Conservation (phyloP, 305 asterid genomes). For the Ilex paraguariensis region DNA sequence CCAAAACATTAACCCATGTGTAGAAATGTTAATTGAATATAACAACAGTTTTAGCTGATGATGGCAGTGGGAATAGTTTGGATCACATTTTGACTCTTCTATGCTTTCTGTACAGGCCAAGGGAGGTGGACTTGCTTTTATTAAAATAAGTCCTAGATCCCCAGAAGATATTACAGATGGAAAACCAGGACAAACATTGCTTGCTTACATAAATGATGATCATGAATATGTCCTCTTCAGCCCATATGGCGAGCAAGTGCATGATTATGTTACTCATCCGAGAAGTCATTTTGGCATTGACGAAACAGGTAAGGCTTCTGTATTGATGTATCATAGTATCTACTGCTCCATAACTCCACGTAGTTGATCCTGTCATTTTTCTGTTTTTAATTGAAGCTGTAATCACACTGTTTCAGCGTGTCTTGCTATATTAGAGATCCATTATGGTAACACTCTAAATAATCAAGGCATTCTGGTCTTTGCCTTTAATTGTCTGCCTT, state of each 20-base stretch:
- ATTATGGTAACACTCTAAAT: too few relatives aligned
- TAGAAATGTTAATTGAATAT: too few relatives aligned
- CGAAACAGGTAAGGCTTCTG: conserved; percentile 46
- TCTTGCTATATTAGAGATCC: too few relatives aligned
- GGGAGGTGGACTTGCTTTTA: conserved; percentile 60
- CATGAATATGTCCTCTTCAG: conserved; percentile 70
- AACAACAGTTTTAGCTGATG: too few relatives aligned
- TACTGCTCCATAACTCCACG: neutral
- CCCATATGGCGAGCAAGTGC: conserved; percentile 36
- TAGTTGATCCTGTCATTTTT: neutral
- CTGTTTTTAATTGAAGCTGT: neutral
- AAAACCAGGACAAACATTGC: conserved; percentile 30
- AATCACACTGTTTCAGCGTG: too few relatives aligned
- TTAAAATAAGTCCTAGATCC: conserved; percentile 25
- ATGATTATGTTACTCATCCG: conserved; percentile 26
- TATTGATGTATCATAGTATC: neutral
- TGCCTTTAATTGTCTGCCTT: neutral
- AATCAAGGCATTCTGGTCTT: too few relatives aligned
- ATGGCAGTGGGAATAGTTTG: too few relatives aligned
- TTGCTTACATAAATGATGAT: conserved; percentile 48
- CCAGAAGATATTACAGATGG: conserved; percentile 29
- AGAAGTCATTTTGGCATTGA: conserved; percentile 28
- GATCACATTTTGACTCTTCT: neutral
- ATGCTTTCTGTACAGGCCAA: conserved; percentile 46
- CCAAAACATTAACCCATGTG: too few relatives aligned